phyloP scores from a whole-genome alignment of 2,329 filamentous ascomycete genomes.

The Dactylellina sp. region DNA sequence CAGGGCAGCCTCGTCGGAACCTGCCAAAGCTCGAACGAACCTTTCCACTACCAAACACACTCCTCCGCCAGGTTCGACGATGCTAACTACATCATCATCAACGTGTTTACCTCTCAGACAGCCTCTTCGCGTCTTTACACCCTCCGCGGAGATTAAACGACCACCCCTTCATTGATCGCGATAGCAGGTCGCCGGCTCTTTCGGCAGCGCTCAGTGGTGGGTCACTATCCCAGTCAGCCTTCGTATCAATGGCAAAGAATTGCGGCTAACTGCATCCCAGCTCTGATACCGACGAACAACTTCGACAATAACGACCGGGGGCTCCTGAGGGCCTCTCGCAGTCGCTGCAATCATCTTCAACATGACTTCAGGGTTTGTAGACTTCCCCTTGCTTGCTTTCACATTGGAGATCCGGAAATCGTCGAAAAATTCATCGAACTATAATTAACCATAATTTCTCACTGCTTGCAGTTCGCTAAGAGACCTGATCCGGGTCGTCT shows the following conservation, averaged over 20 bases:
- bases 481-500: conserved; percentile 67
- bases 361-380: conserved; percentile 55
- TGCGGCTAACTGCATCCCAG: conserved; percentile 47
- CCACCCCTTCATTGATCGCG: conserved; percentile 18
- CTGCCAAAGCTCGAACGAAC: conserved; percentile 35
- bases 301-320: conserved; percentile 30
- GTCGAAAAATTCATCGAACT: conserved; percentile 14
- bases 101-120: conserved; percentile 15
- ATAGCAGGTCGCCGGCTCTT: conserved; percentile 6
- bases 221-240: conserved; percentile 23
- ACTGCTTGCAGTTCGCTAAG: conserved; percentile 65
- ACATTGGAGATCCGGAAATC: conserved; percentile 21
- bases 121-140: not conserved
- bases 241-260: not conserved
- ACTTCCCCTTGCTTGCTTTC: not conserved
- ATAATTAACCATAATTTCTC: conserved; percentile 20
- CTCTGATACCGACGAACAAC: conserved; percentile 30
- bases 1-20: conserved; percentile 19
- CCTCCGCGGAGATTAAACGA: conserved; percentile 7
- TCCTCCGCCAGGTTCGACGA: not conserved
- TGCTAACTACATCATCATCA: conserved; percentile 1
- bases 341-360: conserved; percentile 13
- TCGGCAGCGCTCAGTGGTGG: conserved; percentile 20
- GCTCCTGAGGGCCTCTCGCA: conserved; percentile 39
- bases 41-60: conserved; percentile 30